Conservation (phyloP, 2,329 filamentous ascomycete species). For the Stagonosporopsis chrysanthemi region DNA sequence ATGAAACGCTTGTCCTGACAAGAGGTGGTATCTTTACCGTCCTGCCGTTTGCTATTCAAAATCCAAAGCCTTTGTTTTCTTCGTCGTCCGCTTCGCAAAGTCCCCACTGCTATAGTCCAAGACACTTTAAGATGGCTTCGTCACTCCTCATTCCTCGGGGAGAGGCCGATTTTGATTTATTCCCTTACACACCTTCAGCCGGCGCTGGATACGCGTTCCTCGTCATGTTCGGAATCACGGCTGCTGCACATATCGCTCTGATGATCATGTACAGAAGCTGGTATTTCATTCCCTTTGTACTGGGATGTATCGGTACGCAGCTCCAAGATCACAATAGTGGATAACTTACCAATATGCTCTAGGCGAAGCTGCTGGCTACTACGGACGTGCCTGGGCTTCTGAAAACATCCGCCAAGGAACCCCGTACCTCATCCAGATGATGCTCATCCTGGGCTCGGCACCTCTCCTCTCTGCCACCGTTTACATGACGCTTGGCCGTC, state of each 20-base stretch:
- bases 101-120: too few species aligned
- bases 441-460: constrained; percentile 57
- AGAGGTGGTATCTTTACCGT: too few species aligned
- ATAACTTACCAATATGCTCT: background rate
- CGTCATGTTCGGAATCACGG: constrained; percentile 23
- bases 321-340: too few species aligned
- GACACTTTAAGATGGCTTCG: too few species aligned
- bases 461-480: constrained; percentile 59
- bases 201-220: constrained; percentile 24
- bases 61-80: too few species aligned
- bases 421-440: constrained; percentile 53
- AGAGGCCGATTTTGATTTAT: constrained; percentile 21
- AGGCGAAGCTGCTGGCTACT: constrained; percentile 33
- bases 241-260: constrained; percentile 15
- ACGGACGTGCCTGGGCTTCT: constrained; percentile 23
- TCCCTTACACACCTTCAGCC: constrained; percentile 26
- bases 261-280: constrained; percentile 39
- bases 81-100: too few species aligned
- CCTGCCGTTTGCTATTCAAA: too few species aligned
- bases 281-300: constrained; percentile 60
- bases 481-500: constrained; percentile 58
- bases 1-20: too few species aligned
- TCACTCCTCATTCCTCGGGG: too few species aligned
- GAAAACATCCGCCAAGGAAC: constrained; percentile 22
- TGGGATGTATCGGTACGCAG: constrained; percentile 60